phyloP scores from a whole-genome alignment of 306 rosid genomes.

The Adenanthera pavonina region DNA sequence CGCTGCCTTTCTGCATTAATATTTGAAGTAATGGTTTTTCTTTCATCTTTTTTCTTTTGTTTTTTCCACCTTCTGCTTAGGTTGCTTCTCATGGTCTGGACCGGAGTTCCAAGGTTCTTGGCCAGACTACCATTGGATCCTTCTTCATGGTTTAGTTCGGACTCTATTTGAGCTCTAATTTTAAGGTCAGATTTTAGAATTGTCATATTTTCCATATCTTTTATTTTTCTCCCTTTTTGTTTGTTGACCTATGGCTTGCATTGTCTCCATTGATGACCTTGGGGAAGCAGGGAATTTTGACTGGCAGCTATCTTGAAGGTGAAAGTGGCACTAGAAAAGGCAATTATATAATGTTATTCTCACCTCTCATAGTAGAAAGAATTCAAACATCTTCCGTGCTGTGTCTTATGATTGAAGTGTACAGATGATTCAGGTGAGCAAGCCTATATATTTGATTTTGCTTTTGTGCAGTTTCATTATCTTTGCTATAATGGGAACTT shows the following conservation, averaged over 20 bases:
- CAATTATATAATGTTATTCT: conserved; percentile 32
- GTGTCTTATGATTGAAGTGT: conserved; percentile 34
- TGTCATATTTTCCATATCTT: background rate
- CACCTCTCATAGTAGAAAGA: conserved; percentile 27
- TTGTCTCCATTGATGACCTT: conserved; percentile 27
- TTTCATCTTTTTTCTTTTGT: background rate
- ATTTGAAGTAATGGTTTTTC: conserved; percentile 18
- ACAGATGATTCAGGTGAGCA: conserved; percentile 57
- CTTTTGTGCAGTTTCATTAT: conserved; percentile 12
- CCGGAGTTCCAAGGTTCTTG: conserved; percentile 94
- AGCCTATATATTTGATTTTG: conserved; percentile 32
- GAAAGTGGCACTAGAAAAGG: conserved; percentile 35
- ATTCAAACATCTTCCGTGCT: conserved; percentile 40
- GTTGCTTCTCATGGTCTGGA: conserved; percentile 99
- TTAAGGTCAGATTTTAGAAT: conserved; percentile 42
- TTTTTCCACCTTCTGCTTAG: conserved; percentile 42
- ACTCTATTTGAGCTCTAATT: conserved; percentile 31
- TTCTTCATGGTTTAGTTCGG: conserved; percentile 76
- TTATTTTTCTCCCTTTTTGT: conserved; percentile 16
- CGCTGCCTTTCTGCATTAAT: background rate
- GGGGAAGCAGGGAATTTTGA: conserved; percentile 42
- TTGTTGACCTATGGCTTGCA: conserved; percentile 25
- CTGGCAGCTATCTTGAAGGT: conserved; percentile 32
- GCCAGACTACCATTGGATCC: conserved; percentile 89
- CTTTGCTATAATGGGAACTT: background rate